Conservation (phyloP, 345 rosid genomes). For the Limnanthes douglasii region DNA sequence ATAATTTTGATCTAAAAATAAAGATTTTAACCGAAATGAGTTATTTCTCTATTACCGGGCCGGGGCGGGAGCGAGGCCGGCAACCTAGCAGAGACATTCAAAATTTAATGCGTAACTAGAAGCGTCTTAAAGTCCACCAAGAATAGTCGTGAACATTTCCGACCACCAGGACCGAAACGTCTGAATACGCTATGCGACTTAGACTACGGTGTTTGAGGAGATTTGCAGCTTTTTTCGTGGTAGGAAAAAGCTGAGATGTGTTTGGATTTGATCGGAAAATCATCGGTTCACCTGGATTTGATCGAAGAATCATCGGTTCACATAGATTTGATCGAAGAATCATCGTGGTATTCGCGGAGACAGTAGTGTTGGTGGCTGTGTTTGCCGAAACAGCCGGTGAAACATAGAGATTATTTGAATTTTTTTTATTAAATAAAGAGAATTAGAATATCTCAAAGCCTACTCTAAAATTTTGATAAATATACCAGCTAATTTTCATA, state of each 20-base stretch:
- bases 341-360: neutral
- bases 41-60: too few relatives aligned
- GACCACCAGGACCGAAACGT: conserved; percentile 3
- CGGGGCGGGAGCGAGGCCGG: conserved; percentile 19
- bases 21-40: too few relatives aligned
- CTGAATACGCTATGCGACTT: conserved; percentile 13
- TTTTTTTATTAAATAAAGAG: conserved; percentile 9
- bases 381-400: conserved; percentile 14
- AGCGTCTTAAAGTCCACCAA: conserved; percentile 14
- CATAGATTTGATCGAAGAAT: too few relatives aligned
- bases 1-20: too few relatives aligned
- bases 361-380: conserved; percentile 8
- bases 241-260: neutral
- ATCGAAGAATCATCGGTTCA: conserved; percentile 10
- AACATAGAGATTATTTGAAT: conserved; percentile 11
- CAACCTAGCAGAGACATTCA: conserved; percentile 16
- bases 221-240: neutral
- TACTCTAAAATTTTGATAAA: too few relatives aligned
- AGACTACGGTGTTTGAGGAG: conserved; percentile 13
- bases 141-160: conserved; percentile 11
- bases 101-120: conserved; percentile 20
- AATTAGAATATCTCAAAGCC: too few relatives aligned
- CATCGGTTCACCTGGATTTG: neutral
- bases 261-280: neutral
- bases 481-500: too few relatives aligned